These are phyloP conservation scores for Arthroderma sp. DNA, from an alignment of 2,329 filamentous ascomycete genomes.

Conservation along the genomic window DNA sequence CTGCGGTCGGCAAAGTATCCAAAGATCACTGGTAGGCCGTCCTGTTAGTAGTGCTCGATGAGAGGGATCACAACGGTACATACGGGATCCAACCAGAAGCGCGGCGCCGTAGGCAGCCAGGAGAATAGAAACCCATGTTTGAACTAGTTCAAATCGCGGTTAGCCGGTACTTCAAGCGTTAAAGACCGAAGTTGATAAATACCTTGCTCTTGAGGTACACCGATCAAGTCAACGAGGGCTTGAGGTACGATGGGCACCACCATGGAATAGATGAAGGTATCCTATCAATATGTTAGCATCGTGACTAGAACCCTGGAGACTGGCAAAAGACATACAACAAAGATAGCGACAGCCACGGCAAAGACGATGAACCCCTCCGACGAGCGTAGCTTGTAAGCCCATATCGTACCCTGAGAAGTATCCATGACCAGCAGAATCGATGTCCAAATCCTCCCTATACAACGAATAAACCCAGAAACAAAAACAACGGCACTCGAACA, in stretches of 20 bases:
- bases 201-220: neutral
- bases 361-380: conserved; percentile 3
- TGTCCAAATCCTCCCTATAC: too few species aligned
- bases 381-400: conserved; percentile 1
- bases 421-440: too few species aligned
- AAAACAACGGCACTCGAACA: too few species aligned
- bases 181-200: neutral
- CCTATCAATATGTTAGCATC: neutral
- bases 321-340: neutral
- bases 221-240: neutral
- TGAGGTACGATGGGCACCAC: conserved; percentile 2
- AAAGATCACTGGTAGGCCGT: conserved; percentile 14
- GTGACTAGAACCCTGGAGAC: too few species aligned
- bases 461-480: too few species aligned
- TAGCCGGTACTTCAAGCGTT: neutral
- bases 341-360: conserved; percentile 3
- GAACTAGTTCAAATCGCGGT: conserved; percentile 1
- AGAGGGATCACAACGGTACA: neutral
- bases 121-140: conserved; percentile 9
- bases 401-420: neutral
- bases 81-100: conserved; percentile 7
- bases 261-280: conserved; percentile 4
- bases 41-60: neutral
- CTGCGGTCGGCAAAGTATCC: conserved; percentile 39
- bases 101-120: conserved; percentile 7